A percentile compares a stretch with the other conserved stretches of the same genome.
Conservation (phyloP, 768 basidiomycete genomes). For the Russula abietina region DNA sequence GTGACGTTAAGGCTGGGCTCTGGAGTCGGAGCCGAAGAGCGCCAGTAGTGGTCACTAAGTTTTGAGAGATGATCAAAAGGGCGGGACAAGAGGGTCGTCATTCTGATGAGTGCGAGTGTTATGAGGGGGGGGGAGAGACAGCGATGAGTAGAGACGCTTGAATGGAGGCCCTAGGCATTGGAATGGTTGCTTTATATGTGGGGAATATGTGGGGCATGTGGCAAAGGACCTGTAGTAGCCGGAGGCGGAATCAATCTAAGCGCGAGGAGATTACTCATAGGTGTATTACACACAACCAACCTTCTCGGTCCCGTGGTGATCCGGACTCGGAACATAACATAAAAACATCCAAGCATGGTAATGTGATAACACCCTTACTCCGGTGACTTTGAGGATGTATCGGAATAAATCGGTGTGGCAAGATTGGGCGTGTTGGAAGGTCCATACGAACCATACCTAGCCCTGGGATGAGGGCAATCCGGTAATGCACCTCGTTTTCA, state of each 20-base stretch:
- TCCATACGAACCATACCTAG: neutral
- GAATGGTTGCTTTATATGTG: neutral
- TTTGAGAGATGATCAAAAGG: constrained; percentile 11
- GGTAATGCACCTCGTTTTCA: neutral
- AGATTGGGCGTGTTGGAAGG: neutral
- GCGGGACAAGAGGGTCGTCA: constrained; percentile 16
- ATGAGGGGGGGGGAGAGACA: neutral
- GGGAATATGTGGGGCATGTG: too few relatives aligned
- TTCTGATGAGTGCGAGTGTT: neutral
- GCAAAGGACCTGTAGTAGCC: too few relatives aligned
- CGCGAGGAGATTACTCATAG: neutral
- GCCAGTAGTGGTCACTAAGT: constrained; percentile 5
- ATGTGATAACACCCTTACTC: too few relatives aligned
- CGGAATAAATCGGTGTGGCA: neutral
- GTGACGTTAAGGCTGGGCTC: neutral
- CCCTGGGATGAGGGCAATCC: neutral
- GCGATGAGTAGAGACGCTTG: neutral
- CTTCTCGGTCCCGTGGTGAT: neutral
- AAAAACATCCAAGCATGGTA: neutral
- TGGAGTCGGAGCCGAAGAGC: neutral
- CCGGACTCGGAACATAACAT: neutral
- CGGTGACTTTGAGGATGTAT: neutral
- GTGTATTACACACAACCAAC: neutral
- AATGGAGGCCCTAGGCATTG: neutral
- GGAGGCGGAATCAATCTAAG: neutral